These are phyloP conservation scores for Solanum sparsipilum DNA, from an alignment of 257 asterid species.

Conservation along the genomic window DNA sequence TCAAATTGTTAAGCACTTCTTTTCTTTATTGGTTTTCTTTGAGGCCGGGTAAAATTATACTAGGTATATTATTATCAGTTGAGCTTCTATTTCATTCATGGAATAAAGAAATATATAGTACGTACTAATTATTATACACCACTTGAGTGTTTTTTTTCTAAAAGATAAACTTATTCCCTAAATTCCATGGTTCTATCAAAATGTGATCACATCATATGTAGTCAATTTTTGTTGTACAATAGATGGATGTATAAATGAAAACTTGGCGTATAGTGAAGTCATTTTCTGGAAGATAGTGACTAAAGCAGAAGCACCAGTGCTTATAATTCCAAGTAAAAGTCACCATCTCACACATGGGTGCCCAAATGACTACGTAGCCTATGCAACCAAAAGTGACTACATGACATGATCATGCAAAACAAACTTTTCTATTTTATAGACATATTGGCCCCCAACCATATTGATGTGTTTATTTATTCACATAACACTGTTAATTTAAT, in stretches of 20 bases:
- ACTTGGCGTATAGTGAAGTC: neutral
- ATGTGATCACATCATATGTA: neutral
- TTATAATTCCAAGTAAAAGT: neutral
- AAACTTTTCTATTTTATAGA: neutral
- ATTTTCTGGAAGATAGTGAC: constrained; percentile 1
- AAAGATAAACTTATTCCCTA: neutral
- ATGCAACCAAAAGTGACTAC: constrained; percentile 5
- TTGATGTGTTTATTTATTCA: neutral
- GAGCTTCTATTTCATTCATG: neutral
- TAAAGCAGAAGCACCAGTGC: neutral
- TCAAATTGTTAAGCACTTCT: neutral
- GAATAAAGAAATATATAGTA: neutral
- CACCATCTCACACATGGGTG: constrained; percentile 3
- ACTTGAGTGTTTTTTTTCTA: neutral
- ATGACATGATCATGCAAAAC: constrained; percentile 3
- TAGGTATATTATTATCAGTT: neutral
- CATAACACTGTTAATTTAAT: neutral
- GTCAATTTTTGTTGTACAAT: neutral
- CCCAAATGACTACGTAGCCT: constrained; percentile 1
- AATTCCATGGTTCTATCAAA: neutral
- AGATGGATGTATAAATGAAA: neutral
- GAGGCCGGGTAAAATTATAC: neutral
- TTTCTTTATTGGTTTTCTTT: neutral
- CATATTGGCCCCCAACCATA: neutral
- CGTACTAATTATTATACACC: neutral